Evolutionary conservation across 2,329 filamentous ascomycete genomes (phyloP), one percentile per base, ranked within the genome.

Genomic region (Pseudonectria foliicola): DNA sequence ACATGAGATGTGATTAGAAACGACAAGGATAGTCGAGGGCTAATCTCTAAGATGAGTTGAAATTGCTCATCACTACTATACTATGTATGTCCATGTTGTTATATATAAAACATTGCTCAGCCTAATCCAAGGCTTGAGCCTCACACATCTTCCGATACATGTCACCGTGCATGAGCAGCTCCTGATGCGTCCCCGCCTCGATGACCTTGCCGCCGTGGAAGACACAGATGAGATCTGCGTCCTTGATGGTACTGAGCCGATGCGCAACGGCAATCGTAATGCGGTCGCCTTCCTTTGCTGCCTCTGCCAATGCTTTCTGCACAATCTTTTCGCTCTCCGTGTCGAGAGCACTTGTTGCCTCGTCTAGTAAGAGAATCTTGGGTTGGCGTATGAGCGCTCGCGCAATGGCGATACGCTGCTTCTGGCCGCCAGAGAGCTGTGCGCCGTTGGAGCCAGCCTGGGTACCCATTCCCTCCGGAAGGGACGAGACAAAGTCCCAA

Each of bases 341-440:
- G 16, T 38, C 36, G 4, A 38, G 32, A 2, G 36, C 36, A 7
- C 36, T 33, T 5, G 32, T 34, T 6, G 32, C 32, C 13, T 34
- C 32, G 16, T 34, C 32, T 6, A 38, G 32, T 3, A 38, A 18
- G 13, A 38, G 29, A 12, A 38, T 27, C 5, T 27, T 27, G 6
- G 36, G 36, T 10, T 38, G 24, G n/a, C 36, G 31, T 10, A 34
- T 27, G 7, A 38, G 25, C 0, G 75, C 74, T 4, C 75, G 60
- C 0, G 75, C 75, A 33, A 77, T 75, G 7, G 70, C 64, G 12
- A 78, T 52, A 2, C 74, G 64, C 48, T 78, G 74, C 7, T 67
- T 67, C 48, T 77, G 73, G 1, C 73, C 73, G 16, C 73, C 73
- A 0, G 70, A 75, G 4, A 79, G 50, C 30, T 40, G 40, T 15